These are phyloP conservation scores for Suillus clintonianus DNA, from an alignment of 768 basidiomycete species.

Conservation along the genomic window DNA sequence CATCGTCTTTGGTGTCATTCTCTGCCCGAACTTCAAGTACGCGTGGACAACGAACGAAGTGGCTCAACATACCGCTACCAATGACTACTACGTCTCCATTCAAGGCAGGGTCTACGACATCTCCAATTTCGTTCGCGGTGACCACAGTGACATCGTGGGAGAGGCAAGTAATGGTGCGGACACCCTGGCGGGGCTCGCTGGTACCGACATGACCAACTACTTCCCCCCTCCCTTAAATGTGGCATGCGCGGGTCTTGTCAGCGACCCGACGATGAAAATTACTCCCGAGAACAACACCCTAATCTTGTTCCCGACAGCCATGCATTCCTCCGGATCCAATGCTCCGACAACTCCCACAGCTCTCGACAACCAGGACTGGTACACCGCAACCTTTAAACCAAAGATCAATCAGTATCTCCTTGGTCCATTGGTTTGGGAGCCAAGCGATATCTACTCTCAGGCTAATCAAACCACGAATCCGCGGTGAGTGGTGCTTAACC, in stretches of 20 bases:
- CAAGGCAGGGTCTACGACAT: conserved; percentile 65
- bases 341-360: conserved; percentile 39
- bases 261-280: conserved; percentile 41
- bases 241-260: conserved; percentile 64
- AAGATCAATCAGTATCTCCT: conserved; percentile 58
- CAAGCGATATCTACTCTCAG: conserved; percentile 36
- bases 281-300: conserved; percentile 48
- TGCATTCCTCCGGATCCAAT: conserved; percentile 57
- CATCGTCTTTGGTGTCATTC: conserved; percentile 58
- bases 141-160: conserved; percentile 63
- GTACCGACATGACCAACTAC: conserved; percentile 62
- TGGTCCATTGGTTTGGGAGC: conserved; percentile 57
- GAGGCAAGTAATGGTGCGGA: conserved; percentile 50
- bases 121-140: conserved; percentile 56
- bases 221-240: conserved; percentile 60
- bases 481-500: conserved; percentile 22
- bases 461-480: conserved; percentile 39
- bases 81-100: conserved; percentile 65
- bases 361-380: conserved; percentile 51
- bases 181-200: conserved; percentile 55
- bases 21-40: conserved; percentile 64
- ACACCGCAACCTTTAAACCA: conserved; percentile 54
- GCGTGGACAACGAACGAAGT: conserved; percentile 58
- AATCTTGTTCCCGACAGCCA: conserved; percentile 42
- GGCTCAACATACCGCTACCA: conserved; percentile 46